These are phyloP conservation scores for Pontederia crassipes DNA, from an alignment of 176 grass and related monocot genomes.

Conservation along the genomic window DNA sequence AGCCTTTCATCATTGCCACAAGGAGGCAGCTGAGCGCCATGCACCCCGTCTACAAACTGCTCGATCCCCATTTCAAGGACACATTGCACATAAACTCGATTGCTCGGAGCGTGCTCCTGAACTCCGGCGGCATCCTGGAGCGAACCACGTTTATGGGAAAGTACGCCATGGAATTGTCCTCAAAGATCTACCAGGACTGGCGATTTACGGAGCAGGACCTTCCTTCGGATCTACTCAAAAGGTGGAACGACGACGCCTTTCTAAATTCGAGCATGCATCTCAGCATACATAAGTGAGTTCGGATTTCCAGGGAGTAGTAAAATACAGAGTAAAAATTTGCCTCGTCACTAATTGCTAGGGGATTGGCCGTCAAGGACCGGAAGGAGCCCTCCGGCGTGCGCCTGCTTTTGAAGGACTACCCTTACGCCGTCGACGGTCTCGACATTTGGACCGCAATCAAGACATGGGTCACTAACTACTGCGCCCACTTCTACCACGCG, in stretches of 20 bases:
- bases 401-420: slow-evolving; percentile 66
- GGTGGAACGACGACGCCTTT: slow-evolving; percentile 14
- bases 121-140: slow-evolving; percentile 58
- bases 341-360: slow-evolving; percentile 15
- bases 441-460: slow-evolving; percentile 78
- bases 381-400: slow-evolving; percentile 23
- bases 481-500: slow-evolving; percentile 45
- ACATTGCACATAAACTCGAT: slow-evolving; percentile 80
- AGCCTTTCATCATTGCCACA: slow-evolving; percentile 86
- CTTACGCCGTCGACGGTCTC: slow-evolving; percentile 68
- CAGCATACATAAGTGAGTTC: too few relatives aligned
- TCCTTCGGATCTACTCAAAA: slow-evolving; percentile 64
- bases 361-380: slow-evolving; percentile 41
- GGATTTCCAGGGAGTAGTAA: background rate
- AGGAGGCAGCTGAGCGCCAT: slow-evolving; percentile 75
- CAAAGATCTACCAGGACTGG: slow-evolving; percentile 58
- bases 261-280: too few relatives aligned
- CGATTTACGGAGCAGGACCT: slow-evolving; percentile 67
- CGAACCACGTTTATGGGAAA: slow-evolving; percentile 65
- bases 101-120: slow-evolving; percentile 80
- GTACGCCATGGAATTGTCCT: slow-evolving; percentile 73
- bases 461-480: slow-evolving; percentile 67
- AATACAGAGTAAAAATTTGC: background rate
- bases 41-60: slow-evolving; percentile 84
- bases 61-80: slow-evolving; percentile 95